phyloP scores from a whole-genome alignment of 1,139 yeast species.

The Geotrichum cucujoidarum region DNA sequence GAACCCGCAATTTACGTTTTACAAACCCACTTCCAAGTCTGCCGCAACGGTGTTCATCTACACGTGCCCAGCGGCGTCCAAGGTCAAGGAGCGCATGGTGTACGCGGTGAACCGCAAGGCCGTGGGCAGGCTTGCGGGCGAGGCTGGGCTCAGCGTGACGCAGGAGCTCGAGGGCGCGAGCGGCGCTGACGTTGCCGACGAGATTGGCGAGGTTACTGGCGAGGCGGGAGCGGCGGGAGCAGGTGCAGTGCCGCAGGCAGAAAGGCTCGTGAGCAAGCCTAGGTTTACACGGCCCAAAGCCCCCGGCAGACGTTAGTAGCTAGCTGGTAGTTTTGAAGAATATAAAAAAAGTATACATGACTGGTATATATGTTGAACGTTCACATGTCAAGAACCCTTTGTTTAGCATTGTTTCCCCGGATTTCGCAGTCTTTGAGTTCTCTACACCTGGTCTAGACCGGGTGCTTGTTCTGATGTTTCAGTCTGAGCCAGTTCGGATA shows the following conservation, averaged over 20 bases:
- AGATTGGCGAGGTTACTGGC: slow-evolving; percentile 22
- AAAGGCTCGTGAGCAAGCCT: slow-evolving; percentile 17
- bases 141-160: slow-evolving; percentile 8
- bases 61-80: slow-evolving; percentile 86
- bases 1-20: slow-evolving; percentile 59
- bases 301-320: slow-evolving; percentile 31
- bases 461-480: too few species aligned
- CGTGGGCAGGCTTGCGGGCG: slow-evolving; percentile 49
- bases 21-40: slow-evolving; percentile 30
- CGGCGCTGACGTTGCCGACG: slow-evolving; percentile 19
- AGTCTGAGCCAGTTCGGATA: too few species aligned
- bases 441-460: background rate
- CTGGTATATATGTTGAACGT: too few species aligned
- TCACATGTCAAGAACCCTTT: too few species aligned
- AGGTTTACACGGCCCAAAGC: slow-evolving; percentile 36
- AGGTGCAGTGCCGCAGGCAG: slow-evolving; percentile 12
- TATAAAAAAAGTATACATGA: too few species aligned
- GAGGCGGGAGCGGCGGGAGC: slow-evolving; percentile 22
- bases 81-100: slow-evolving; percentile 86
- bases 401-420: too few species aligned
- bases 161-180: slow-evolving; percentile 19
- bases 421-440: background rate
- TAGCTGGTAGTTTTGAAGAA: background rate
- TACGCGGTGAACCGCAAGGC: slow-evolving; percentile 82
- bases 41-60: slow-evolving; percentile 55